phyloP scores from a whole-genome alignment of 352 stramenopile genomes.

The Hyaloperonospora arabidopsidis region DNA sequence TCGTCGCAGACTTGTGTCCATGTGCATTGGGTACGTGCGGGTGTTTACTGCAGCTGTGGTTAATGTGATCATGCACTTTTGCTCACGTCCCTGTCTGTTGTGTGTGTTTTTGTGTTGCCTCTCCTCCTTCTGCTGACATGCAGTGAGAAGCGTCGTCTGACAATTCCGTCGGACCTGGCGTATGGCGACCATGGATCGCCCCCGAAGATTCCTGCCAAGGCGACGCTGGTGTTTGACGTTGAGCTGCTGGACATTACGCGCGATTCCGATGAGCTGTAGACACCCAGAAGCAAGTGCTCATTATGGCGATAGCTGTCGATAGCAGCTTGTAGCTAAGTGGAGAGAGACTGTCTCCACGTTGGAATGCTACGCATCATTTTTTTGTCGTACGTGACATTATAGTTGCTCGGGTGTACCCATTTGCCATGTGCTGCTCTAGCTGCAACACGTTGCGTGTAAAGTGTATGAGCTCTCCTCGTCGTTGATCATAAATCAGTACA shows the following conservation, averaged over 20 bases:
- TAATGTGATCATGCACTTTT: not conserved
- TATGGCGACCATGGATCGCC: slow-evolving; percentile 91
- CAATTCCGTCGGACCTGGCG: slow-evolving; percentile 81
- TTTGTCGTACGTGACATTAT: too few relatives aligned
- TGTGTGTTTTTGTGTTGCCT: not conserved
- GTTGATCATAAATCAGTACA: not conserved
- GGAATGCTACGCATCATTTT: too few relatives aligned
- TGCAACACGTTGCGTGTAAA: too few relatives aligned
- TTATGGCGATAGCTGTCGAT: slow-evolving; percentile 6
- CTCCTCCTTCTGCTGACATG: slow-evolving; percentile 1
- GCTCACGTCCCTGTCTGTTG: not conserved
- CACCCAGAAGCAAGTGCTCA: not conserved
- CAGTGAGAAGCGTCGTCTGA: slow-evolving; percentile 83
- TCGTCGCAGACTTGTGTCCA: slow-evolving; percentile 59
- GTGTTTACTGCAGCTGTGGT: slow-evolving; percentile 3
- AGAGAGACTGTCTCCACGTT: not conserved
- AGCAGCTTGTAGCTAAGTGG: not conserved
- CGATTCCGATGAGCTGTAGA: slow-evolving; percentile 49
- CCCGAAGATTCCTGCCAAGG: slow-evolving; percentile 89
- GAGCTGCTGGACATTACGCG: slow-evolving; percentile 94
- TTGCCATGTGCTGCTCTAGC: too few relatives aligned
- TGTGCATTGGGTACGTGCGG: slow-evolving; percentile 69
- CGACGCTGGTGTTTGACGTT: slow-evolving; percentile 95
- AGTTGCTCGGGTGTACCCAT: too few relatives aligned
- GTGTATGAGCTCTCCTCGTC: not conserved